Evolutionary conservation across 2,329 filamentous ascomycete species (phyloP).

Genomic region (Xylaria sp.): DNA sequence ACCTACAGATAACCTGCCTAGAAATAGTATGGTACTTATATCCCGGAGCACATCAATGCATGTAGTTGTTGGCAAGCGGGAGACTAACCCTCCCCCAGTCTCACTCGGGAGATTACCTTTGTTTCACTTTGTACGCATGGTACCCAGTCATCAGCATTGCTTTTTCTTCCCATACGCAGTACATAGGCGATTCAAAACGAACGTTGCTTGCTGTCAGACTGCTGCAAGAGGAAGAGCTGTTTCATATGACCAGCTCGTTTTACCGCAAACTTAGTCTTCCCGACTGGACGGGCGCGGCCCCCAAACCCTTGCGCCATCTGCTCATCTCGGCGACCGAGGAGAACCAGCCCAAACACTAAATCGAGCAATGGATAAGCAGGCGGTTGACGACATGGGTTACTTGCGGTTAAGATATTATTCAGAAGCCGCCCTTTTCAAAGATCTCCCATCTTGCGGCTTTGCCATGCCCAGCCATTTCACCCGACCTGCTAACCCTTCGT

Average conservation of each 20-base stretch:
- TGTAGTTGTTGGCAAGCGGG: constrained; percentile 33
- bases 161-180: neutral
- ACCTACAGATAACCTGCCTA: neutral
- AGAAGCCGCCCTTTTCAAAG: neutral
- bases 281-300: too few species aligned
- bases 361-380: neutral
- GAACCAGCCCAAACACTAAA: constrained; percentile 31
- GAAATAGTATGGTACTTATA: neutral
- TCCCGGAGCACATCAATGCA: constrained; percentile 36
- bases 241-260: neutral
- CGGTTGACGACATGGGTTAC: constrained; percentile 13
- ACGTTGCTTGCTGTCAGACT: neutral
- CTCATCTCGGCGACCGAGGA: constrained; percentile 9
- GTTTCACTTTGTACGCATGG: constrained; percentile 39
- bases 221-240: neutral
- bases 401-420: constrained; percentile 7
- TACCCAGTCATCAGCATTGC: constrained; percentile 25
- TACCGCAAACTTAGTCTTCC: neutral
- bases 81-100: constrained; percentile 35
- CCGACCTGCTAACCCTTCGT: neutral
- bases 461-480: neutral
- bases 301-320: constrained; percentile 16
- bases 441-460: neutral
- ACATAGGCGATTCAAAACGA: neutral
- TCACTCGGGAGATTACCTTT: constrained; percentile 38